A percentile compares a stretch with the other conserved stretches of the same genome.
Conservation (phyloP, 2,329 filamentous ascomycete genomes). For the Penicillium sp. region DNA sequence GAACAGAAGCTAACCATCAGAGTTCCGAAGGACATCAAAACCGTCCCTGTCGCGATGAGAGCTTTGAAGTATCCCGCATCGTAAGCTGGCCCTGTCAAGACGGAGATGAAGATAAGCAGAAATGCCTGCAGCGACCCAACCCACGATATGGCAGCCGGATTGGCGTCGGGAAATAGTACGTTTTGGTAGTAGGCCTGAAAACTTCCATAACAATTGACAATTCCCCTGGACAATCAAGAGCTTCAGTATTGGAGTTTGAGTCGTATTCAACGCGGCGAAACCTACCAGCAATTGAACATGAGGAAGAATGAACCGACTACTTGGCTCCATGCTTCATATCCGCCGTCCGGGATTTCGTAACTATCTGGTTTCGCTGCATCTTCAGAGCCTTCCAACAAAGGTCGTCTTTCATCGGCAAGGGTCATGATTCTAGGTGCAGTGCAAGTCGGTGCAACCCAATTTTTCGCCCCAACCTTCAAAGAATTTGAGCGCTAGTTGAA, state of each 20-base stretch:
- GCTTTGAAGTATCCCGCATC: too few species aligned
- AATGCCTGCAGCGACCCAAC: constrained; percentile 55
- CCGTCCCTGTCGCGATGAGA: constrained; percentile 45
- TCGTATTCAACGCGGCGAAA: background rate
- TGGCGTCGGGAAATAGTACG: constrained; percentile 18
- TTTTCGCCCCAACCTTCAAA: too few species aligned
- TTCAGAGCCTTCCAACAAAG: too few species aligned
- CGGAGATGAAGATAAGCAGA: constrained; percentile 49
- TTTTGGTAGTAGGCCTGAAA: constrained; percentile 53
- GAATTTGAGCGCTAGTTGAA: too few species aligned
- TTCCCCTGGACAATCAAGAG: constrained; percentile 31
- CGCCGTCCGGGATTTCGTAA: constrained; percentile 30
- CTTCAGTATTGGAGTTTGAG: too few species aligned
- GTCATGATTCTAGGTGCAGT: too few species aligned
- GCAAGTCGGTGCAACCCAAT: too few species aligned
- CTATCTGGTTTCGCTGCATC: too few species aligned
- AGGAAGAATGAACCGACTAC: constrained; percentile 27
- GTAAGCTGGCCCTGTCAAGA: constrained; percentile 50
- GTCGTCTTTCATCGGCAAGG: too few species aligned
- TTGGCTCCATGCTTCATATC: constrained; percentile 25
- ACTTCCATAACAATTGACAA: constrained; percentile 48
- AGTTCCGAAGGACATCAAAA: constrained; percentile 53
- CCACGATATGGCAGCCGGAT: constrained; percentile 45
- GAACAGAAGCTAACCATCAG: constrained; percentile 55
- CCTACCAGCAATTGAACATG: constrained; percentile 30